Conservation (phyloP, 352 stramenopile genomes). For the Pythium sp. region DNA sequence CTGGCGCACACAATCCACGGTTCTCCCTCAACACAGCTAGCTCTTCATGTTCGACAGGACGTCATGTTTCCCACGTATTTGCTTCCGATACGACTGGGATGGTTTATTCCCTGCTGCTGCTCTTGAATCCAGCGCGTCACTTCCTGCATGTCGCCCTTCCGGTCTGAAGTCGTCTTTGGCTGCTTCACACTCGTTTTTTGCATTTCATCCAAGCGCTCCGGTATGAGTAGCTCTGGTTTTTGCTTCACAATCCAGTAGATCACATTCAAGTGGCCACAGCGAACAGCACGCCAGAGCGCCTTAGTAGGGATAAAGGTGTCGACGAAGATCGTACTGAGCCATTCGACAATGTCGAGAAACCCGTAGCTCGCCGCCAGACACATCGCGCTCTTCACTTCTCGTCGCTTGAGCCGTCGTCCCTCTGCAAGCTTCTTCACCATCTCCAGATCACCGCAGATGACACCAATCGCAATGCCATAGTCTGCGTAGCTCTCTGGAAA, state of each 20-base stretch:
- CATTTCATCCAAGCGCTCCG: conserved; percentile 3
- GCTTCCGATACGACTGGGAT: neutral
- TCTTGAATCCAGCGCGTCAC: neutral
- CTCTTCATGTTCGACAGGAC: too few relatives aligned
- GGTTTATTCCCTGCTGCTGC: neutral
- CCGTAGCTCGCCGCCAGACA: conserved; percentile 12
- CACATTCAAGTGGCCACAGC: conserved; percentile 1
- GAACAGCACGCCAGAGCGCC: conserved; percentile 12
- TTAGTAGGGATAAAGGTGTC: neutral
- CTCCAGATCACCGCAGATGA: conserved; percentile 7
- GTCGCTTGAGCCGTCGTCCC: neutral
- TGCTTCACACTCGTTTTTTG: neutral
- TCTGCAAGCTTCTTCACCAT: neutral
- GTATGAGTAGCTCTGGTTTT: neutral
- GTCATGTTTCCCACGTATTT: too few relatives aligned
- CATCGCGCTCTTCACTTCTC: conserved; percentile 13
- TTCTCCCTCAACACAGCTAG: too few relatives aligned
- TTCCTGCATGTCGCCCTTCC: neutral
- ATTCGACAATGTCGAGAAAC: conserved; percentile 4
- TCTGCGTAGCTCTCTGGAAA: conserved; percentile 5
- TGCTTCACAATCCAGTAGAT: conserved; percentile 5
- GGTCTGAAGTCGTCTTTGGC: neutral
- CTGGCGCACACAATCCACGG: too few relatives aligned
- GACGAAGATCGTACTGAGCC: conserved; percentile 1
- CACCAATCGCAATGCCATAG: conserved; percentile 1